Evolutionary conservation across 2,329 filamentous ascomycete genomes (phyloP), one percentile per base, ranked within the genome.

Genomic region (Thermoascus crustaceus): DNA sequence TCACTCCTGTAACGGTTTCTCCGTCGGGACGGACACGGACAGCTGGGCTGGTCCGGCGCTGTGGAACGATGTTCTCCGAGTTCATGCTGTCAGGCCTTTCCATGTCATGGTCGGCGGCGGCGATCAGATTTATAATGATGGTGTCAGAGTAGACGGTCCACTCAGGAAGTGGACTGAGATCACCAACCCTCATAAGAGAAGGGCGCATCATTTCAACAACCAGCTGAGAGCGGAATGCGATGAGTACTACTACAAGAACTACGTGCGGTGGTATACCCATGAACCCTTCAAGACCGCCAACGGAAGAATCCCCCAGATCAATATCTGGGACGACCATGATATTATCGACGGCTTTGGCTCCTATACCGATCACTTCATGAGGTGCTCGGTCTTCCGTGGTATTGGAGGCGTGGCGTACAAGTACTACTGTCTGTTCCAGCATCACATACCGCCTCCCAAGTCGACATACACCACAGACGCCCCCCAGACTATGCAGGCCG

Each of bases 381-480:
- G 66, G 49, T 78, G 75, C 43, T 58, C 74, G 9, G 76, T 80
- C 5, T 81, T 81, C 58, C 67, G 76, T 18, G 77, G 77, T 13
- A 78, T 81, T 48, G 77, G 77, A 17, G 76, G 75, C 17, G 64
- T 69, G 13, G 62, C 66, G 5, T 67, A 65, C 54, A 76, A 76
- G 48, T 76, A 80, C 60, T 80, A 80, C 54, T 66, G 76, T 43
- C 66, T 81, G 9, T 80, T 81, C 63, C 76, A 80, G 49, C 72
- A 88, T 49, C 89, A 95, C 52, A 67, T 93, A 32, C 76, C 88
- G 8, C 89, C 89, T 1, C 87, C 89, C 0, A 69, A 74, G 43
- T 88, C 84, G 19, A 94, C 88, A 1, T 95, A 81, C 57, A 94
- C 86, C 2, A 85, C 85, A 1, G 82, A 83, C 70, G 68, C 72